Evolutionary conservation across 2,329 filamentous ascomycete genomes (phyloP).

Genomic region (Dactylonectria macrodidyma): DNA sequence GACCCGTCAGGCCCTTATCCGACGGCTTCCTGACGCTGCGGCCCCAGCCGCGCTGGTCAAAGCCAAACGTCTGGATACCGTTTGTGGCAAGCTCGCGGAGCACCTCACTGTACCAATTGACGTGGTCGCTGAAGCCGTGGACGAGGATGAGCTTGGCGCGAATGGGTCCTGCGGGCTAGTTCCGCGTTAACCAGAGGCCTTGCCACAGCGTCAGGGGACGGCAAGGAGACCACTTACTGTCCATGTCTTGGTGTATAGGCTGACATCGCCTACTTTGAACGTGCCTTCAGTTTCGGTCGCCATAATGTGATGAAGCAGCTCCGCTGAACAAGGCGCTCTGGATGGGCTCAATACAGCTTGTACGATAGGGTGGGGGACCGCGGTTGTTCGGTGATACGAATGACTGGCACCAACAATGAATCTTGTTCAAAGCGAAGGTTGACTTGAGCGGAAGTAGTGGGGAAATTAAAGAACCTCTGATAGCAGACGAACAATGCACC

Average conservation of each 20-base stretch:
- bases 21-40: conserved; percentile 73
- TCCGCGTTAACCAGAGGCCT: conserved; percentile 28
- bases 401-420: background rate
- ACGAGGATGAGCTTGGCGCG: conserved; percentile 85
- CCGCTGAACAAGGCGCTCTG: background rate
- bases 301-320: conserved; percentile 45
- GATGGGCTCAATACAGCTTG: background rate
- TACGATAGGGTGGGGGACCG: background rate
- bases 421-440: background rate
- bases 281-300: conserved; percentile 64
- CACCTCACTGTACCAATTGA: conserved; percentile 82
- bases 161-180: conserved; percentile 67
- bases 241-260: conserved; percentile 72
- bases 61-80: conserved; percentile 82
- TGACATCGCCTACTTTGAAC: conserved; percentile 61
- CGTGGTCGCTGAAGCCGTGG: conserved; percentile 92
- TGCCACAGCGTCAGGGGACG: background rate
- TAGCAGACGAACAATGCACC: background rate
- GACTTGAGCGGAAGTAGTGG: background rate
- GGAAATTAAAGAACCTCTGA: background rate
- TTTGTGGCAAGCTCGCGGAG: conserved; percentile 78
- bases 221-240: conserved; percentile 59
- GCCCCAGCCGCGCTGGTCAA: conserved; percentile 94
- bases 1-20: conserved; percentile 81
- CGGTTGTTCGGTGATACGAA: background rate